A percentile compares a stretch with the other conserved stretches of the same genome.
Evolutionary conservation across 2,329 filamentous ascomycete species (phyloP).

Genomic region (Penicillium paneum): DNA sequence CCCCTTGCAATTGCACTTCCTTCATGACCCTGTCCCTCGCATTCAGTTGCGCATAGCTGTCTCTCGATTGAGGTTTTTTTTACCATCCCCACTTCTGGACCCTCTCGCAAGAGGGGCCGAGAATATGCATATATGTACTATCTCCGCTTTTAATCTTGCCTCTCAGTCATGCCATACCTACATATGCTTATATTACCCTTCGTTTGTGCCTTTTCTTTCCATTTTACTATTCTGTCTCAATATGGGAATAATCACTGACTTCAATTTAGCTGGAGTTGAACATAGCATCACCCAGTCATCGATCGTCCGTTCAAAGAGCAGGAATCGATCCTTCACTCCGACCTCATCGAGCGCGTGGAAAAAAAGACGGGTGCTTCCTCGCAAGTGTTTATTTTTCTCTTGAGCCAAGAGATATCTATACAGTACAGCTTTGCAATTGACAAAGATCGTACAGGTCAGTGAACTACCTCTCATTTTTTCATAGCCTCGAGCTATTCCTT

Average conservation of each 20-base stretch:
- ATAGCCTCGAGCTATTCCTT: neutral
- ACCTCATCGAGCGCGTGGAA: constrained; percentile 9
- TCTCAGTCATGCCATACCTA: constrained; percentile 1
- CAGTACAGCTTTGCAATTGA: constrained; percentile 2
- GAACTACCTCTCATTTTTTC: neutral
- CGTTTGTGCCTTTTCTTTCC: neutral
- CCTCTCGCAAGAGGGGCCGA: constrained; percentile 3
- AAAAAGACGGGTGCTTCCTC: constrained; percentile 21
- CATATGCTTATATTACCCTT: neutral
- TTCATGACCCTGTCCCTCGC: neutral
- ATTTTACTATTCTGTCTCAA: neutral
- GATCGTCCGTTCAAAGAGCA: constrained; percentile 8
- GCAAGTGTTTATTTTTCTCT: constrained; percentile 2
- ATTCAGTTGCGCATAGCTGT: neutral
- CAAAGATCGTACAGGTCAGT: constrained; percentile 13
- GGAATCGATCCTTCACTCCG: constrained; percentile 3
- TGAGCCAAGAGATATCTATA: neutral
- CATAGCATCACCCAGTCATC: constrained; percentile 12
- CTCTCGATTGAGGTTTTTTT: neutral
- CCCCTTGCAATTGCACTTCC: neutral
- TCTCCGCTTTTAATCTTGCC: constrained; percentile 1
- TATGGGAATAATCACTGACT: neutral
- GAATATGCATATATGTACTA: constrained; percentile 1
- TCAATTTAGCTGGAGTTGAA: constrained; percentile 6
- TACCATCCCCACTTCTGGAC: neutral